Evolutionary conservation across 192 early-diverging fungal species (phyloP).

Genomic region (Phycomyces nitens): DNA sequence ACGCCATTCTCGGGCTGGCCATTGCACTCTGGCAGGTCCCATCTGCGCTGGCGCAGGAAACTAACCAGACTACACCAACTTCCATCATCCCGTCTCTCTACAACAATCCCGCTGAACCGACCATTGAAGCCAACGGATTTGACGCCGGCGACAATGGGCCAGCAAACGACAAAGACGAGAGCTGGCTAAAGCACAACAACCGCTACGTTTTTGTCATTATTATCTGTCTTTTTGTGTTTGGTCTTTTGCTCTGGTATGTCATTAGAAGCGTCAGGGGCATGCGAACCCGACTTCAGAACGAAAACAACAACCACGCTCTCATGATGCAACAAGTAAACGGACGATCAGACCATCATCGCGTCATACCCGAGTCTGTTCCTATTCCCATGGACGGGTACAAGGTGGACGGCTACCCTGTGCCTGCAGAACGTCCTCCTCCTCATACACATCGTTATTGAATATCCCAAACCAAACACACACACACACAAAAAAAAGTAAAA

Average conservation of each 20-base stretch:
- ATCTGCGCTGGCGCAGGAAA: not conserved
- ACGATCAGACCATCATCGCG: not conserved
- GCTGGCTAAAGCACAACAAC: slow-evolving; percentile 22
- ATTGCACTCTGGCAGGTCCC: not conserved
- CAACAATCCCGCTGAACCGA: slow-evolving; percentile 2
- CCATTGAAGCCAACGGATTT: slow-evolving; percentile 1
- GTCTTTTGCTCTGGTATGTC: slow-evolving; percentile 22
- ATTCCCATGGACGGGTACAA: slow-evolving; percentile 15
- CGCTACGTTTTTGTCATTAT: slow-evolving; percentile 28
- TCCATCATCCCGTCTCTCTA: not conserved
- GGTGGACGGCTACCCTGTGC: not conserved
- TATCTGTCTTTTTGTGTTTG: slow-evolving; percentile 16
- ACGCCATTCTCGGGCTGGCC: not conserved
- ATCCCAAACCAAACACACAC: not conserved
- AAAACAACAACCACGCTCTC: slow-evolving; percentile 22
- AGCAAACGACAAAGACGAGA: not conserved
- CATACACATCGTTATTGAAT: slow-evolving; percentile 22
- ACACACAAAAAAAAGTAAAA: no score
- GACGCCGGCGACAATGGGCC: not conserved
- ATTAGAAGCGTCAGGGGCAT: slow-evolving; percentile 20
- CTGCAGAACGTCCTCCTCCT: not conserved
- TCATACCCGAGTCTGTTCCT: slow-evolving; percentile 17
- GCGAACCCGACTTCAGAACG: slow-evolving; percentile 17
- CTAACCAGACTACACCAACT: not conserved
- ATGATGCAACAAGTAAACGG: slow-evolving; percentile 17